Evolutionary conservation across 805 yeast species (phyloP).

Genomic region (Pichia insulana): DNA sequence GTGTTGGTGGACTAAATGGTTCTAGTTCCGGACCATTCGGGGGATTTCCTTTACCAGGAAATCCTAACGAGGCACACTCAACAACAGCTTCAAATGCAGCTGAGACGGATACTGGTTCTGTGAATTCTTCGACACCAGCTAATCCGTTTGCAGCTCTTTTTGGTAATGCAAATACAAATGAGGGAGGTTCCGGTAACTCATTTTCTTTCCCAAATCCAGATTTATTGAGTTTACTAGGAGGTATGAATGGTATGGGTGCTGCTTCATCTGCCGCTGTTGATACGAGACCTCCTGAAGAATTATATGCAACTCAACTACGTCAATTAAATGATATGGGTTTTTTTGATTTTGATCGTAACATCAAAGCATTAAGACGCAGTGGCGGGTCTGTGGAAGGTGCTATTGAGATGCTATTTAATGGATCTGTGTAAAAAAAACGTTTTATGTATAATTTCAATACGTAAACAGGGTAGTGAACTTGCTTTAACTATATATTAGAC

Average conservation of each 20-base stretch:
- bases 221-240: conserved; percentile 39
- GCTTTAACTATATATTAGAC: not conserved
- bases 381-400: conserved; percentile 99
- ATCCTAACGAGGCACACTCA: conserved; percentile 10
- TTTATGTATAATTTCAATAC: not conserved
- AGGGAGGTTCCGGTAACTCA: conserved; percentile 4
- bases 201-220: conserved; percentile 42
- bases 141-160: conserved; percentile 39
- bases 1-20: conserved; percentile 16
- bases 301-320: conserved; percentile 61
- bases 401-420: conserved; percentile 71
- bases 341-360: conserved; percentile 85
- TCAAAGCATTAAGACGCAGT: conserved; percentile 83
- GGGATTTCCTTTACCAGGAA: conserved; percentile 46
- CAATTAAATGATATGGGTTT: conserved; percentile 82
- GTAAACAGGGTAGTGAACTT: not conserved
- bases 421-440: conserved; percentile 31
- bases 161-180: conserved; percentile 22
- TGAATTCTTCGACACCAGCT: conserved; percentile 27
- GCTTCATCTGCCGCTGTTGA: conserved; percentile 62
- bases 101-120: conserved; percentile 9
- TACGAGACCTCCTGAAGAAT: conserved; percentile 71
- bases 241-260: conserved; percentile 34
- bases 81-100: conserved; percentile 16
- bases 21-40: conserved; percentile 19